These are phyloP conservation scores for Triticum timopheevii DNA, from an alignment of 176 grass and related monocot species.

Conservation along the genomic window DNA sequence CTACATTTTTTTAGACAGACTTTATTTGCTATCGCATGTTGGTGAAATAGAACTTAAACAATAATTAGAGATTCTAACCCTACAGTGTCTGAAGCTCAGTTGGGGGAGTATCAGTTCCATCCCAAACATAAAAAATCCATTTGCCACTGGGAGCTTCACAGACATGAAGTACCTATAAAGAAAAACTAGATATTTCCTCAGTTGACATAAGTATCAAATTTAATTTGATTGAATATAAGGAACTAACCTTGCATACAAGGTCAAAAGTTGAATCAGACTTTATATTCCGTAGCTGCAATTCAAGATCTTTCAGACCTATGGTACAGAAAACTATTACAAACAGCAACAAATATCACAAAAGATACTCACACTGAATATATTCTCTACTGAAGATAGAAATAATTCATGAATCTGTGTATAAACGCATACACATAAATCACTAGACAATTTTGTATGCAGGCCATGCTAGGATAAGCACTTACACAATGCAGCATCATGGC, in stretches of 20 bases:
- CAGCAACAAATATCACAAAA: neutral
- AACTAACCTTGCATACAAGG: constrained; percentile 81
- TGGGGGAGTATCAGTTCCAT: constrained; percentile 84
- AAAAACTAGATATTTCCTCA: neutral
- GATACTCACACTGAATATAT: constrained; percentile 4
- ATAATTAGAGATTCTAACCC: neutral
- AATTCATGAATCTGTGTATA: constrained; percentile 19
- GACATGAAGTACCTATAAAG: constrained; percentile 87
- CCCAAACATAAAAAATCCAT: constrained; percentile 80
- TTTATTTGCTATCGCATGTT: neutral
- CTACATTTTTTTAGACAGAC: neutral
- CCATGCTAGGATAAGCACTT: neutral
- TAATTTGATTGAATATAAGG: constrained; percentile 23
- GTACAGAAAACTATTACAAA: constrained; percentile 36
- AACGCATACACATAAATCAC: neutral
- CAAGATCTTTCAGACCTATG: constrained; percentile 54
- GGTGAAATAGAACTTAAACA: constrained; percentile 20
- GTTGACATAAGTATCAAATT: constrained; percentile 19
- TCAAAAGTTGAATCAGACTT: constrained; percentile 58
- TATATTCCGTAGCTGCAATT: constrained; percentile 53
- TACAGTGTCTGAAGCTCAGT: constrained; percentile 36
- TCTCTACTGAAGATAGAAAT: constrained; percentile 7
- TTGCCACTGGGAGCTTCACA: constrained; percentile 41
- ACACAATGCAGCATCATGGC: neutral
- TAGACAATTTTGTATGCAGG: neutral